phyloP scores from a whole-genome alignment of 1,284 basidiomycete species.

The Puccinia triticina region DNA sequence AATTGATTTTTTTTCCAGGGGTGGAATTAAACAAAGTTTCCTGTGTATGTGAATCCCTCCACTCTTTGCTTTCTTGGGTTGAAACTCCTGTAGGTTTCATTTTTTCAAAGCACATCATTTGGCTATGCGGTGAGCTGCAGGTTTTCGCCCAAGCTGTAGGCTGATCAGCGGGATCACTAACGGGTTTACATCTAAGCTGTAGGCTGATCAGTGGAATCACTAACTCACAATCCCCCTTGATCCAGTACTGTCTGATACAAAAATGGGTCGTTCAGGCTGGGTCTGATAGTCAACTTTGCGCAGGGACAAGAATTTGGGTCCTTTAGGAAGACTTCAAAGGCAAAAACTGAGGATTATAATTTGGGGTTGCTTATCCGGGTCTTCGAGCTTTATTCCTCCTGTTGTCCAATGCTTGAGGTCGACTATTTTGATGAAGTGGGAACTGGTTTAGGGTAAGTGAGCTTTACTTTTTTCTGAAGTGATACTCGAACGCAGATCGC shows the following conservation, averaged over 20 bases:
- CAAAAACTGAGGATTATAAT: constrained; percentile 95
- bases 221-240: constrained; percentile 57
- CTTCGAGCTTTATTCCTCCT: constrained; percentile 88
- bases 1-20: too few species aligned
- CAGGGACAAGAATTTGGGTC: constrained; percentile 84
- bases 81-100: constrained; percentile 80
- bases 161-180: constrained; percentile 67
- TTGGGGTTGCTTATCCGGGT: constrained; percentile 97
- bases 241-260: constrained; percentile 52
- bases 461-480: constrained; percentile 82
- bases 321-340: constrained; percentile 85
- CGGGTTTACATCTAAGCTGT: constrained; percentile 65
- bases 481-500: constrained; percentile 65
- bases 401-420: constrained; percentile 88
- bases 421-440: constrained; percentile 99
- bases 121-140: constrained; percentile 75
- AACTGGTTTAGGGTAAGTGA: constrained; percentile 95
- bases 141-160: constrained; percentile 60
- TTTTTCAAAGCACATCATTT: constrained; percentile 94
- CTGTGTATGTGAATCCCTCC: too few species aligned
- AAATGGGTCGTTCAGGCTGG: constrained; percentile 55
- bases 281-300: constrained; percentile 66
- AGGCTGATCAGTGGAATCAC: constrained; percentile 69
- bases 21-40: too few species aligned
- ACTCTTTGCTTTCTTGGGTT: too few species aligned